Percentiles rank a stretch among this genome's conserved stretches.
phyloP scores from a whole-genome alignment of 371 early-diverging fungal genomes.

The Apophysomyces variabilis region DNA sequence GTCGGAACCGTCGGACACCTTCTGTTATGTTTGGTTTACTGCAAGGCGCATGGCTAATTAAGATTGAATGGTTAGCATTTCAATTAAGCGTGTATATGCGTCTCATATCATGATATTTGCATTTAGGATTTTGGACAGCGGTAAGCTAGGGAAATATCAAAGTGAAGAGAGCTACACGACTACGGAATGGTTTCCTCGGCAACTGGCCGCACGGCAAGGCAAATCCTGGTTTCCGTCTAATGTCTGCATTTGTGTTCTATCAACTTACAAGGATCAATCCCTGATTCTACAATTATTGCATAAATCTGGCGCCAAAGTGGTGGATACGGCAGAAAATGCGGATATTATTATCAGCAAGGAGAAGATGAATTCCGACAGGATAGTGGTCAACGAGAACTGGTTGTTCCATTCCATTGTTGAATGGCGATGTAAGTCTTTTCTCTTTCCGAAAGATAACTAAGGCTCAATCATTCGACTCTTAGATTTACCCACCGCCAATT shows the following conservation, averaged over 20 bases:
- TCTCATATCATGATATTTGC: background rate
- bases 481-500: slow-evolving; percentile 9
- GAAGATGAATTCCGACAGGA: slow-evolving; percentile 6
- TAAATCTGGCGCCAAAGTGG: slow-evolving; percentile 17
- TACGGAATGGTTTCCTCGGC: slow-evolving; percentile 14
- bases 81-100: background rate
- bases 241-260: slow-evolving; percentile 14
- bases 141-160: slow-evolving; percentile 13
- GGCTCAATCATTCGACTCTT: background rate
- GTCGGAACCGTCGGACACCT: slow-evolving; percentile 17
- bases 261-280: background rate
- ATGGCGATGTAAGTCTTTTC: slow-evolving; percentile 25
- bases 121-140: slow-evolving; percentile 18
- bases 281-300: slow-evolving; percentile 10
- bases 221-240: slow-evolving; percentile 20
- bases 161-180: slow-evolving; percentile 16
- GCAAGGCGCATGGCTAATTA: slow-evolving; percentile 17
- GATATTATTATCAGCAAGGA: slow-evolving; percentile 22
- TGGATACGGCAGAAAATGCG: slow-evolving; percentile 4
- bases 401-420: slow-evolving; percentile 17
- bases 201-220: slow-evolving; percentile 9
- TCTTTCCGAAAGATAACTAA: background rate
- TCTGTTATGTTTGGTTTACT: slow-evolving; percentile 17
- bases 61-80: slow-evolving; percentile 14
- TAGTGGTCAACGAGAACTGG: slow-evolving; percentile 20